phyloP scores from a whole-genome alignment of 2,329 filamentous ascomycete genomes.

The Fusarium abutilonis region DNA sequence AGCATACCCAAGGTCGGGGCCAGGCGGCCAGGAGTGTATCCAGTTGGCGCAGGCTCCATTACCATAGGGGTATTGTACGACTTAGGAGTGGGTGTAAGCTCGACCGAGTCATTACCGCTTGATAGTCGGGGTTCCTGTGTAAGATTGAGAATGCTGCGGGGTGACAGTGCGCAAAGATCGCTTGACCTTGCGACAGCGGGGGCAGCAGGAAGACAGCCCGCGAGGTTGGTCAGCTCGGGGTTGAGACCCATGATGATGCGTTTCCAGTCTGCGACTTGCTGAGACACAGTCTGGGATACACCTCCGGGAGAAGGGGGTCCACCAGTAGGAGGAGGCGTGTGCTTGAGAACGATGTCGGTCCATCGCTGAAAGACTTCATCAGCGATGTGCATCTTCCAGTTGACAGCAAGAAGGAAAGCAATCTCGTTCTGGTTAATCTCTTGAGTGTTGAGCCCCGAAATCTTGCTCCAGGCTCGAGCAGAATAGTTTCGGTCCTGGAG shows the following conservation, averaged over 20 bases:
- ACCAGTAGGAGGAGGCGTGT: constrained; percentile 74
- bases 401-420: constrained; percentile 86
- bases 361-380: constrained; percentile 90
- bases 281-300: constrained; percentile 54
- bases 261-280: constrained; percentile 66
- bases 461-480: constrained; percentile 97
- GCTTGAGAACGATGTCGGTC: constrained; percentile 90
- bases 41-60: constrained; percentile 60
- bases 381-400: constrained; percentile 94
- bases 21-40: constrained; percentile 57
- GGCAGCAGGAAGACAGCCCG: constrained; percentile 57
- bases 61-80: constrained; percentile 54
- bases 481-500: constrained; percentile 98
- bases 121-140: constrained; percentile 50
- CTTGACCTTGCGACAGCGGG: constrained; percentile 46
- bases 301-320: constrained; percentile 64
- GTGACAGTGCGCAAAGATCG: constrained; percentile 53
- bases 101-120: constrained; percentile 52
- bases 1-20: constrained; percentile 65
- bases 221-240: constrained; percentile 67
- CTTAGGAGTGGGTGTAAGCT: constrained; percentile 55
- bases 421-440: constrained; percentile 99
- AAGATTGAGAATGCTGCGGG: constrained; percentile 58
- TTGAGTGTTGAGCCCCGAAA: constrained; percentile 89
- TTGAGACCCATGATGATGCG: constrained; percentile 66